phyloP scores from a whole-genome alignment of 305 asterid genomes.

The Euphrasia arctica region DNA sequence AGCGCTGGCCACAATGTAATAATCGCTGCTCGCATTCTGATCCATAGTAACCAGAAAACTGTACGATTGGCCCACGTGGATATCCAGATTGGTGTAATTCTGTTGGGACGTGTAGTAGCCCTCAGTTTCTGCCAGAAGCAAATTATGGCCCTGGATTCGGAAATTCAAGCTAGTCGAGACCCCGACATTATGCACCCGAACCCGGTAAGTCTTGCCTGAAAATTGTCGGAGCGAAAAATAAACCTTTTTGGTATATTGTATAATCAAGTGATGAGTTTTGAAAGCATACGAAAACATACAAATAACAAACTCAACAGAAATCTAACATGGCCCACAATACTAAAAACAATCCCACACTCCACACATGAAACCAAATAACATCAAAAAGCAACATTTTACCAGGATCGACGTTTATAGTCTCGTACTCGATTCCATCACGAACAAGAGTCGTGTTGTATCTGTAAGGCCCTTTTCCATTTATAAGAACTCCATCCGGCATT shows the following conservation, averaged over 20 bases:
- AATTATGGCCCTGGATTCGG: constrained; percentile 79
- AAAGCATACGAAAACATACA: neutral
- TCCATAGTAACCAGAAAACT: constrained; percentile 78
- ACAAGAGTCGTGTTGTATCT: constrained; percentile 76
- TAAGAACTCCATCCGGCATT: constrained; percentile 97
- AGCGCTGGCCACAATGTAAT: constrained; percentile 92
- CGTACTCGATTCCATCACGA: constrained; percentile 75
- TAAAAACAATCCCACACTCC: neutral
- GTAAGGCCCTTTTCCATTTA: constrained; percentile 95
- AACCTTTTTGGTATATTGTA: neutral
- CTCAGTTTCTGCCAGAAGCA: constrained; percentile 91
- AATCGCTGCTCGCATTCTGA: constrained; percentile 96
- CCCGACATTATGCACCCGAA: constrained; percentile 92
- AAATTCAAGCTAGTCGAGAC: constrained; percentile 84
- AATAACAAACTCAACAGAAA: neutral
- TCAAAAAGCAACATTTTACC: constrained; percentile 36
- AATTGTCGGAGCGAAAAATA: neutral
- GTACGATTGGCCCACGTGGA: constrained; percentile 93
- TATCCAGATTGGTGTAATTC: constrained; percentile 77
- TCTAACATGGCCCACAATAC: neutral
- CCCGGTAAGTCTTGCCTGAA: constrained; percentile 85
- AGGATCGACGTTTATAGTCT: constrained; percentile 77
- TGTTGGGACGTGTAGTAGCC: constrained; percentile 88
- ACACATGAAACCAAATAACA: neutral
- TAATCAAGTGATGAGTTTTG: neutral